phyloP scores from a whole-genome alignment of 306 rosid species.

The Vicia faba region DNA sequence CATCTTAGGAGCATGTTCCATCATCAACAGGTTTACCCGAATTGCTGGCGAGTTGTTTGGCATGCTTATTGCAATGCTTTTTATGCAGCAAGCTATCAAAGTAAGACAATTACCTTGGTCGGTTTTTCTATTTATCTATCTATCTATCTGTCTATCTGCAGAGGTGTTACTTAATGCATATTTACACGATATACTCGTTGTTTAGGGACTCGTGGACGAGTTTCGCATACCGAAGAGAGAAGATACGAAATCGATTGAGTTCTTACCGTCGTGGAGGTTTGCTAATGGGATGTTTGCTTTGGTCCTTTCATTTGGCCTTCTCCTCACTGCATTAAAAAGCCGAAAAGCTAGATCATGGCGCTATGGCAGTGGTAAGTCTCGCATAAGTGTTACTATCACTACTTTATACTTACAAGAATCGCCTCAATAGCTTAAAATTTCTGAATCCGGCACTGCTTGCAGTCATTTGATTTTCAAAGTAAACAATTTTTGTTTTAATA shows the following conservation, averaged over 20 bases:
- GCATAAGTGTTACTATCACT: neutral
- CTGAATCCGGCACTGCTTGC: neutral
- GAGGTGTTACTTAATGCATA: neutral
- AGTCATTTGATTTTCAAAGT: neutral
- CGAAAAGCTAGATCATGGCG: conserved; percentile 99
- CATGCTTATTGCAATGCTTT: conserved; percentile 94
- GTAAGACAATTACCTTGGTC: conserved; percentile 46
- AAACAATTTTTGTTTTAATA: neutral
- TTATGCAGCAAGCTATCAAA: conserved; percentile 94
- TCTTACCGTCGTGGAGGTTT: conserved; percentile 90
- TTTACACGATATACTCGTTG: neutral
- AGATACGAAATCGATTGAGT: conserved; percentile 48
- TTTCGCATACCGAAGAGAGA: conserved; percentile 72
- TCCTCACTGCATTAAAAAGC: conserved; percentile 78
- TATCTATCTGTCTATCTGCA: neutral
- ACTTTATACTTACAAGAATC: neutral
- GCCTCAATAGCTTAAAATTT: neutral
- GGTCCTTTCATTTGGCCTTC: conserved; percentile 97
- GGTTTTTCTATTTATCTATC: neutral
- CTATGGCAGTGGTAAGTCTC: conserved; percentile 76
- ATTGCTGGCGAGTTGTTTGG: conserved; percentile 95
- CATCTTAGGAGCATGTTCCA: conserved; percentile 92
- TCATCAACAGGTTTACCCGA: conserved; percentile 92
- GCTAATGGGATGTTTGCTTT: conserved; percentile 98
- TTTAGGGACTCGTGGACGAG: conserved; percentile 91